Conservation (phyloP, 2,329 filamentous ascomycete genomes). For the Aspergillus floridensis region DNA sequence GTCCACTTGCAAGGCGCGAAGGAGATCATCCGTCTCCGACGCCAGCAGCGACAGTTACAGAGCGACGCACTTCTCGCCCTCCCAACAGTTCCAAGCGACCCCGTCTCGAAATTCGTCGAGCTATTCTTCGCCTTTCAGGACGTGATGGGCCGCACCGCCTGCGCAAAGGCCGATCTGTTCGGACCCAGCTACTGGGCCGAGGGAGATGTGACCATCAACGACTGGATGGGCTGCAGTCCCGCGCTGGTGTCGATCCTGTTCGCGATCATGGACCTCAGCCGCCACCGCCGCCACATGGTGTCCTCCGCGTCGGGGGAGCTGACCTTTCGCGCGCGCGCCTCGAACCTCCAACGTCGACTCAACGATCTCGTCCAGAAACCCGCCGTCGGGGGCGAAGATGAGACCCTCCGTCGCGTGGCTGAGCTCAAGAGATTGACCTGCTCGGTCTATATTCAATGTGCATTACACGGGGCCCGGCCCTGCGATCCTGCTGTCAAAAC, state of each 20-base stretch:
- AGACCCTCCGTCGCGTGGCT: background rate
- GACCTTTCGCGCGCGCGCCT: background rate
- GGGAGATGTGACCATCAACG: constrained; percentile 2
- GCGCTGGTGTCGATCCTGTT: background rate
- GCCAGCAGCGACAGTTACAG: constrained; percentile 13
- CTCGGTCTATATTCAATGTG: constrained; percentile 1
- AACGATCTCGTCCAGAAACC: background rate
- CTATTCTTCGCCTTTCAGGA: constrained; percentile 46
- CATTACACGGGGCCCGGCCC: background rate
- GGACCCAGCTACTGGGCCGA: constrained; percentile 41
- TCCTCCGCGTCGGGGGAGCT: background rate
- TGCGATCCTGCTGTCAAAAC: background rate
- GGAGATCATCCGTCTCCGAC: constrained; percentile 38
- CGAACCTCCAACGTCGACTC: background rate
- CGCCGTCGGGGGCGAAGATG: background rate
- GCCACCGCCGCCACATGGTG: background rate
- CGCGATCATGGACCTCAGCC: background rate
- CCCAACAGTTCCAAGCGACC: background rate
- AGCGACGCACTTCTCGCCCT: background rate
- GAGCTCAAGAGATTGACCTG: constrained; percentile 1
- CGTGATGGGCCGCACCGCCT: constrained; percentile 45
- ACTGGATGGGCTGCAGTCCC: constrained; percentile 6
- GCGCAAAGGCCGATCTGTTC: constrained; percentile 42
- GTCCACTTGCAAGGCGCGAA: constrained; percentile 43
- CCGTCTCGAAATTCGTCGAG: constrained; percentile 21